Conservation (phyloP, 2,329 filamentous ascomycete genomes). For the Alternaria gaisen region DNA sequence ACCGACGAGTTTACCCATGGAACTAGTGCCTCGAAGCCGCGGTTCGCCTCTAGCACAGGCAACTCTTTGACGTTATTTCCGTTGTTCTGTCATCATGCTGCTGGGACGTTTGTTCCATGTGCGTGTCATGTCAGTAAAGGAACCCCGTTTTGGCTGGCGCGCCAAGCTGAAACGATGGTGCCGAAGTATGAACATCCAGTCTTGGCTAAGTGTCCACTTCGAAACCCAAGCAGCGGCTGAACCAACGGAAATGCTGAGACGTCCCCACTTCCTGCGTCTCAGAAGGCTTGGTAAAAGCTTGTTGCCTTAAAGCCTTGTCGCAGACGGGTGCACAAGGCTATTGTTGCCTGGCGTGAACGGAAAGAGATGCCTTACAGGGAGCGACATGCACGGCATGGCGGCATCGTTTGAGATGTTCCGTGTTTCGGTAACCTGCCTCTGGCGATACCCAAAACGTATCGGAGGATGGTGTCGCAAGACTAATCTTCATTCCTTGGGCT, state of each 20-base stretch:
- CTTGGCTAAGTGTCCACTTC: constrained; percentile 37
- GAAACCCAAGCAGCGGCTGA: constrained; percentile 33
- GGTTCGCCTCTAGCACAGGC: neutral
- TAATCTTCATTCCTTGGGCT: neutral
- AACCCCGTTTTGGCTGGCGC: constrained; percentile 34
- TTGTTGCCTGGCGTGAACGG: constrained; percentile 32
- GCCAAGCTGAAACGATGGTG: constrained; percentile 51
- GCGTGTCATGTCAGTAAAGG: constrained; percentile 35
- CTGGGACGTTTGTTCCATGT: constrained; percentile 30
- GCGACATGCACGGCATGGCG: neutral
- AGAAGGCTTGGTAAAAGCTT: constrained; percentile 43
- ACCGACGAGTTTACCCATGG: neutral
- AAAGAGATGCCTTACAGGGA: constrained; percentile 12
- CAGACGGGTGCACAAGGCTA: constrained; percentile 22
- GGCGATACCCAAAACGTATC: constrained; percentile 2
- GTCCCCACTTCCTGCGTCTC: constrained; percentile 22
- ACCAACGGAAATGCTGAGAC: constrained; percentile 36
- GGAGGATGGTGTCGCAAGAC: neutral
- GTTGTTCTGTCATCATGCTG: constrained; percentile 6
- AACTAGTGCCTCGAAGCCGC: constrained; percentile 4
- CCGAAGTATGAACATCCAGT: constrained; percentile 33
- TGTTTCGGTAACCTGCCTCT: constrained; percentile 15
- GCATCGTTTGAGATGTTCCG: constrained; percentile 15
- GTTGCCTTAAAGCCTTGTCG: constrained; percentile 27
- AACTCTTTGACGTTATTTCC: constrained; percentile 16